Conservation (phyloP, 2,329 filamentous ascomycete genomes). For the Xylaria multiplex region DNA sequence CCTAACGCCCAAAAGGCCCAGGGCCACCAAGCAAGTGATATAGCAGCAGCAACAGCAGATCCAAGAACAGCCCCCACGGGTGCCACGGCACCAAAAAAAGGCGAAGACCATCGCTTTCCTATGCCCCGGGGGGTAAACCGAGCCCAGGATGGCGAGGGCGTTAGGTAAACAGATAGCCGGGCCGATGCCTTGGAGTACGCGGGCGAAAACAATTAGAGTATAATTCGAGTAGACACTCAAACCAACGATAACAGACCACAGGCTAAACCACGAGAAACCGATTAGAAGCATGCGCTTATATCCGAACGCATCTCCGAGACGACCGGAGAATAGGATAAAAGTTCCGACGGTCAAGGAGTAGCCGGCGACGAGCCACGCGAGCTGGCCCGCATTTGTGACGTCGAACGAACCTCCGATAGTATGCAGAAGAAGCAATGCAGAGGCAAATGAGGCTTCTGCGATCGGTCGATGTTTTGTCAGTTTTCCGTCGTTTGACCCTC, state of each 20-base stretch:
- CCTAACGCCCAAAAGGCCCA: conserved; percentile 44
- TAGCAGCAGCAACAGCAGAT: conserved; percentile 34
- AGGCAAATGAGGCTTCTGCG: conserved; percentile 35
- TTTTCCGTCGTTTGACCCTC: not conserved
- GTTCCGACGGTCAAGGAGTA: conserved; percentile 60
- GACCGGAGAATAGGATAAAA: conserved; percentile 61
- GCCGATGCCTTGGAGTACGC: conserved; percentile 60
- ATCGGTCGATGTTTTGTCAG: conserved; percentile 11
- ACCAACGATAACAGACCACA: conserved; percentile 58
- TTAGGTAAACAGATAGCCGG: conserved; percentile 64
- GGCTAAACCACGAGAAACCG: conserved; percentile 58
- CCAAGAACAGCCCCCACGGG: conserved; percentile 43
- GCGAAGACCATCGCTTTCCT: conserved; percentile 47
- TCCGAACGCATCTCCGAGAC: conserved; percentile 60
- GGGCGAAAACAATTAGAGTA: conserved; percentile 53
- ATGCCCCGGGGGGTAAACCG: conserved; percentile 53
- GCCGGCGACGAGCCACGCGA: conserved; percentile 58
- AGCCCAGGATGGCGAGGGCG: conserved; percentile 62
- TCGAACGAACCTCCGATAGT: conserved; percentile 56
- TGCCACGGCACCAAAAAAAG: conserved; percentile 46
- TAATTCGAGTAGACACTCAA: conserved; percentile 53
- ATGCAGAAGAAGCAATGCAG: conserved; percentile 45
- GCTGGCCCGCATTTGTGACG: conserved; percentile 52
- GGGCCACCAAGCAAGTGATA: conserved; percentile 47
- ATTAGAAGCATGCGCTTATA: conserved; percentile 59